Percentiles rank a stretch among this genome's conserved stretches.
phyloP scores from a whole-genome alignment of 495 filamentous ascomycete species.

The Penicillium desertorum region DNA sequence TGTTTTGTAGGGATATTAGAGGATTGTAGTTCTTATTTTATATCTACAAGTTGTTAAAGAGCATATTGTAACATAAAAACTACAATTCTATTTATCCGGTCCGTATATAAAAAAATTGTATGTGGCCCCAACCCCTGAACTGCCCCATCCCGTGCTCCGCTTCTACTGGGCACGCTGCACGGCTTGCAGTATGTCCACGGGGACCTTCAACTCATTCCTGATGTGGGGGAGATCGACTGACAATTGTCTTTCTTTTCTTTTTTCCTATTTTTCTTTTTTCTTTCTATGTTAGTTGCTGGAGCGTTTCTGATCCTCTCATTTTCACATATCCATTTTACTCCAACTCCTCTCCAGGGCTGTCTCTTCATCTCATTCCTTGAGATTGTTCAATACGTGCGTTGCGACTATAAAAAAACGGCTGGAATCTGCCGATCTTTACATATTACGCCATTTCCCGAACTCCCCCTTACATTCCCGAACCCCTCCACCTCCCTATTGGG shows the following conservation, averaged over 20 bases:
- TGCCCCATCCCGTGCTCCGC: slow-evolving; percentile 31
- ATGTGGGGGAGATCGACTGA: slow-evolving; percentile 31
- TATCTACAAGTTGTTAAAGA: too few species aligned
- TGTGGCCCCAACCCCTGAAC: slow-evolving; percentile 30
- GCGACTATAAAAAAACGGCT: slow-evolving; percentile 5
- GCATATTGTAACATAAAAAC: not conserved
- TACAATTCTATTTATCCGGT: not conserved
- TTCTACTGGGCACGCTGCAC: slow-evolving; percentile 13
- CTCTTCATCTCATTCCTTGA: not conserved
- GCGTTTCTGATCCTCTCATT: slow-evolving; percentile 2
- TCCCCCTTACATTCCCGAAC: slow-evolving; percentile 28
- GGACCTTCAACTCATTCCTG: slow-evolving; percentile 19
- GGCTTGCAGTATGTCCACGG: slow-evolving; percentile 7
- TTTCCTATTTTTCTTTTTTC: slow-evolving; percentile 1
- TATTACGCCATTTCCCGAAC: slow-evolving; percentile 19
- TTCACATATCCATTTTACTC: not conserved
- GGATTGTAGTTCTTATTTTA: too few species aligned
- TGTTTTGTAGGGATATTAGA: too few species aligned
- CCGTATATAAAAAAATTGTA: not conserved
- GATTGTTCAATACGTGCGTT: not conserved
- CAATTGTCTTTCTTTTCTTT: slow-evolving; percentile 6
- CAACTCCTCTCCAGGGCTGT: not conserved
- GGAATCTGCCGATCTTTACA: slow-evolving; percentile 23
- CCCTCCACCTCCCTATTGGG: slow-evolving; percentile 15
- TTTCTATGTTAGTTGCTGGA: not conserved